Conservation (phyloP, 176 grass and related monocot genomes). For the Cymbopogon citratus region DNA sequence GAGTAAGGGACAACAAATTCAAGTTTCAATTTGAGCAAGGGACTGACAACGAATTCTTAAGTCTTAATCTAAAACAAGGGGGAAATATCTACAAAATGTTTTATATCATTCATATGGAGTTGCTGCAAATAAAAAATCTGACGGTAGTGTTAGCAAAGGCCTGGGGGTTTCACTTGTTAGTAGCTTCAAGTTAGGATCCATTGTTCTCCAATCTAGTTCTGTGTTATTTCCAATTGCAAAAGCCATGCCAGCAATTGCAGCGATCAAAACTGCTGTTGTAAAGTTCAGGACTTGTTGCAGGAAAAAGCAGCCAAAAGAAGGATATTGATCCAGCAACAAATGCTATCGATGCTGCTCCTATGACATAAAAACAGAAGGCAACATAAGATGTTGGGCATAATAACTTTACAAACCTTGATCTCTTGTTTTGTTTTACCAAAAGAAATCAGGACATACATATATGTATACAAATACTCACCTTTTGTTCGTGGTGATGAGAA, state of each 20-base stretch:
- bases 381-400: conserved; percentile 7
- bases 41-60: background rate
- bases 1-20: background rate
- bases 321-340: conserved; percentile 49
- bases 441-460: conserved; percentile 10
- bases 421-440: background rate
- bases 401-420: background rate
- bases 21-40: background rate
- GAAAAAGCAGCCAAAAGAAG: conserved; percentile 72
- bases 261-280: conserved; percentile 46
- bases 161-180: background rate
- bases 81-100: background rate
- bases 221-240: conserved; percentile 61
- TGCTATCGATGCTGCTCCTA: conserved; percentile 59
- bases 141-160: background rate
- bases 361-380: conserved; percentile 15
- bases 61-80: background rate
- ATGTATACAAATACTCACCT: conserved; percentile 34
- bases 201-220: background rate
- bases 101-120: background rate
- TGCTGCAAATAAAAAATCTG: background rate
- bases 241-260: conserved; percentile 79
- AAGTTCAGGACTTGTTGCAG: conserved; percentile 51
- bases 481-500: conserved; percentile 40
- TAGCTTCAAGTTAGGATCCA: background rate